Conservation (phyloP, 768 basidiomycete species). For the Lanmaoa rubissima region DNA sequence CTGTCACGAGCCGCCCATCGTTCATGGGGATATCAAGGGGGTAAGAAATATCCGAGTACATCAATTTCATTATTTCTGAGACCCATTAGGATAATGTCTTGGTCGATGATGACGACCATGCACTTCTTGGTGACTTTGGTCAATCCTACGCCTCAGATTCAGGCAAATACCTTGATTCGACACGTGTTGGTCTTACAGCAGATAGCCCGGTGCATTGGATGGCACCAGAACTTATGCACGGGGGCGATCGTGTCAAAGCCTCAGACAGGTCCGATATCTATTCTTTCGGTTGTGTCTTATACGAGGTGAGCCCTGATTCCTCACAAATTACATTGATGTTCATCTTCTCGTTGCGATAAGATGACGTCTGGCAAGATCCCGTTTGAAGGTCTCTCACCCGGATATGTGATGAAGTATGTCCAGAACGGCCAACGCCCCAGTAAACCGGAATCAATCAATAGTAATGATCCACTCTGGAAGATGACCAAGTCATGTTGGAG, state of each 20-base stretch:
- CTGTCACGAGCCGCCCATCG: constrained; percentile 25
- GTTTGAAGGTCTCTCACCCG: not conserved
- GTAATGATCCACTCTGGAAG: constrained; percentile 17
- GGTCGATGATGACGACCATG: constrained; percentile 12
- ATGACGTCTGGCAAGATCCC: constrained; percentile 18
- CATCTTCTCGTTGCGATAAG: constrained; percentile 6
- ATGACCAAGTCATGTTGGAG: constrained; percentile 10
- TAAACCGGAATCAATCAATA: constrained; percentile 5
- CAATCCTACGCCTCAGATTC: constrained; percentile 27
- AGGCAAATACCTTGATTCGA: constrained; percentile 23
- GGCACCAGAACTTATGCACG: constrained; percentile 26
- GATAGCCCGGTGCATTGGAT: constrained; percentile 19
- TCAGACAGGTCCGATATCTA: constrained; percentile 23
- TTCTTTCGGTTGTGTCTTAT: constrained; percentile 30
- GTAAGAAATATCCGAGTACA: constrained; percentile 16
- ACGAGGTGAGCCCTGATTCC: constrained; percentile 22
- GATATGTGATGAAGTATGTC: not conserved
- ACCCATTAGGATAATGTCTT: constrained; percentile 24
- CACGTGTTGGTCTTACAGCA: constrained; percentile 15
- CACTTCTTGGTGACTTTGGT: constrained; percentile 29
- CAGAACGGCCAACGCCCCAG: not conserved
- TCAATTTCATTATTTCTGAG: constrained; percentile 1
- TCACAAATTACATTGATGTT: not conserved
- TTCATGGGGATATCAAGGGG: constrained; percentile 43
- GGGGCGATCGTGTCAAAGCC: constrained; percentile 3